Evolutionary conservation across 2,329 filamentous ascomycete species (phyloP), one percentile per base, ranked within the genome.

Genomic region (Colletotrichum orchidophilum): DNA sequence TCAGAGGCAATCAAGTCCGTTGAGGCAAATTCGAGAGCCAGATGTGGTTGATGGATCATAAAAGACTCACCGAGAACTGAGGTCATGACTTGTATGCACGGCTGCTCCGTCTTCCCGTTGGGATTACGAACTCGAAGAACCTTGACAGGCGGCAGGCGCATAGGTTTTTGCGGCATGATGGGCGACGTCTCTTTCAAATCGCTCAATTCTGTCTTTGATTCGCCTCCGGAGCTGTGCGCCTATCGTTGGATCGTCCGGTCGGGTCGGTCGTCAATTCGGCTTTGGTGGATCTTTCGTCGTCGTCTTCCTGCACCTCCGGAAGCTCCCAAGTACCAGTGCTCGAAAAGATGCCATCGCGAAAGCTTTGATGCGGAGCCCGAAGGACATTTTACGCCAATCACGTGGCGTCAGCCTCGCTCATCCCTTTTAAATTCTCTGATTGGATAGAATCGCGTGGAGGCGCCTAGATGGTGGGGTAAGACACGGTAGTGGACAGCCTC

Each of bases 61-160:
- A 53, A 66, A 52, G n/a, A 80, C 82, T 59, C 82, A 89, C 87
- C 83, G 42, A 90, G 83, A 21, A 91, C 87, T 18, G 85, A 85
- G 26, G 86, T 85, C 88, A 90, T 90, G 79, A 88, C 82, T 57
- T 80, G 78, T 60, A 89, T 78, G 77, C 88, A 91, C 6, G 87
- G 87, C 75, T 87, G 87, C 72, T 85, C 81, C 62, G 82, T 78
- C 74, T 81, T 76, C 70, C 82, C 83, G 79, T 87, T 88, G 24
- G 87, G 85, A 71, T 87, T 81, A 76, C 85, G 84, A 72, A 90
- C 87, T 72, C 87, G 87, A 63, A 90, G 83, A 42, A 78, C 78
- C 77, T 86, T 85, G 71, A 91, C 80, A 2, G 89, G 89, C 70
- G 88, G 87, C 2, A 92, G 84, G 55, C 87, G 87, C 57, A 89